Conservation (phyloP, 2,329 filamentous ascomycete genomes). For the Plectosphaerella plurivora region DNA sequence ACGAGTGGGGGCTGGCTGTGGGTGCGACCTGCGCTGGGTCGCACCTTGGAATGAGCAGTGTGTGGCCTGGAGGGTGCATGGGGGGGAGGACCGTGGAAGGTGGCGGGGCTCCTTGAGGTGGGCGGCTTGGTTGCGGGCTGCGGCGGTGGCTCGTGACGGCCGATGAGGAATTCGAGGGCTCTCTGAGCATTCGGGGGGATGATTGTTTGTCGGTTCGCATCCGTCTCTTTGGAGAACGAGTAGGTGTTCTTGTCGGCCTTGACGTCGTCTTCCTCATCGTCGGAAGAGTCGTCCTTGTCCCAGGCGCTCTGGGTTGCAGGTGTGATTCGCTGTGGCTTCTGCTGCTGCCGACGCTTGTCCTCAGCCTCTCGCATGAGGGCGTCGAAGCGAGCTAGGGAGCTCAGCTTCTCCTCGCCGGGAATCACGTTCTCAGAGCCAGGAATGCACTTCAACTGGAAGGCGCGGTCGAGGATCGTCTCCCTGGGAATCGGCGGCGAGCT, state of each 20-base stretch:
- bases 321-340: constrained; percentile 24
- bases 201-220: constrained; percentile 21
- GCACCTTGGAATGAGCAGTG: constrained; percentile 45
- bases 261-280: constrained; percentile 29
- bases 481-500: constrained; percentile 50
- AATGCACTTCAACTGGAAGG: constrained; percentile 59
- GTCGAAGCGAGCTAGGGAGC: constrained; percentile 61
- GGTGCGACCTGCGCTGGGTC: constrained; percentile 37
- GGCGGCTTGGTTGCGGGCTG: constrained; percentile 26
- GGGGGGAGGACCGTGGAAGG: constrained; percentile 9
- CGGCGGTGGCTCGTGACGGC: constrained; percentile 30
- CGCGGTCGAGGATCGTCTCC: constrained; percentile 64
- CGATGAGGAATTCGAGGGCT: constrained; percentile 46
- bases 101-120: constrained; percentile 17
- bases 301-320: constrained; percentile 42
- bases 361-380: constrained; percentile 61
- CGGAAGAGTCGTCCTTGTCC: constrained; percentile 43
- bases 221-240: constrained; percentile 26
- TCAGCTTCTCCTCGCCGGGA: constrained; percentile 58
- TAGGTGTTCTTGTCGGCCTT: constrained; percentile 36
- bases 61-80: constrained; percentile 38
- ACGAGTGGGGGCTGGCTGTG: constrained; percentile 45
- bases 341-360: constrained; percentile 38
- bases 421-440: constrained; percentile 52
- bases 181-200: constrained; percentile 44